Conservation (phyloP, 2,329 filamentous ascomycete species). For the Pyricularia sp. region DNA sequence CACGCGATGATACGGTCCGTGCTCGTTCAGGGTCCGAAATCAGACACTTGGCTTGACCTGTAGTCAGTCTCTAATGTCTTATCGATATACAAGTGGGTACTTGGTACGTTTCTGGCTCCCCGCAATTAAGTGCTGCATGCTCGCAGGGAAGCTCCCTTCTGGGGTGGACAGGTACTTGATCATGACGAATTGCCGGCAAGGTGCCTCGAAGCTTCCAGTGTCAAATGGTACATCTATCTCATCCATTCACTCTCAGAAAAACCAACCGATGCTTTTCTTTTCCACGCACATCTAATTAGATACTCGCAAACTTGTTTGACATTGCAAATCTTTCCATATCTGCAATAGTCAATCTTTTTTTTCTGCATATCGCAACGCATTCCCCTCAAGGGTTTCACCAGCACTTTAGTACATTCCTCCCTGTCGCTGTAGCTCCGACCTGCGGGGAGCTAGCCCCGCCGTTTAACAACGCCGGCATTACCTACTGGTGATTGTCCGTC, state of each 20-base stretch:
- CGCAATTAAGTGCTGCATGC: background rate
- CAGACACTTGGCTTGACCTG: background rate
- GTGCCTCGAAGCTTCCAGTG: background rate
- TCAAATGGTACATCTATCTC: background rate
- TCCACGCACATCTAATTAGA: background rate
- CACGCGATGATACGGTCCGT: constrained; percentile 1
- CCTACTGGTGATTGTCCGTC: background rate
- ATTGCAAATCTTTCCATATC: background rate
- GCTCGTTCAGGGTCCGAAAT: background rate
- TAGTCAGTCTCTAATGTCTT: background rate
- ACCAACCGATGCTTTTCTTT: background rate
- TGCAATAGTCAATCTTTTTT: background rate
- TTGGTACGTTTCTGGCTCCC: background rate
- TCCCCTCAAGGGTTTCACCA: background rate
- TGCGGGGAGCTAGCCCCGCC: constrained; percentile 1
- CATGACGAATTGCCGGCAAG: background rate
- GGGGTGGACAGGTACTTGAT: background rate
- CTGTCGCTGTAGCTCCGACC: background rate
- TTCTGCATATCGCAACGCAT: background rate
- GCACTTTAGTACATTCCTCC: background rate
- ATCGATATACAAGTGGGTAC: background rate
- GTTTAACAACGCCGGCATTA: background rate
- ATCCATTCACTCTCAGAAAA: background rate
- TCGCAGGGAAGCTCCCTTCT: background rate
- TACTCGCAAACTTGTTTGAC: background rate